phyloP scores from a whole-genome alignment of 805 yeast species.

The Teunomyces funiuensis region DNA sequence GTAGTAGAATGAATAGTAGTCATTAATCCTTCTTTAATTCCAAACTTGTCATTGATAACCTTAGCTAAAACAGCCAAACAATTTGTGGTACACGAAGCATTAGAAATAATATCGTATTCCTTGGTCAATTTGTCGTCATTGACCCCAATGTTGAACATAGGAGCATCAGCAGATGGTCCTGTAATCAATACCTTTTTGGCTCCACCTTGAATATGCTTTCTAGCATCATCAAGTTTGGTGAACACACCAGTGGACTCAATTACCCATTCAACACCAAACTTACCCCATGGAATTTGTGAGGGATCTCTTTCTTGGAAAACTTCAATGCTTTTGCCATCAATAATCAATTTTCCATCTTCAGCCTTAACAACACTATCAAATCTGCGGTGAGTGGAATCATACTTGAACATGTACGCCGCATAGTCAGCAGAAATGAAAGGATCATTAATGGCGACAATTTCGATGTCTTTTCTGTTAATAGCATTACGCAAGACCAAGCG shows the following conservation, averaged over 20 bases:
- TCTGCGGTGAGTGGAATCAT: conserved; percentile 37
- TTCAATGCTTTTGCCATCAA: conserved; percentile 27
- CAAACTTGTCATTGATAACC: conserved; percentile 34
- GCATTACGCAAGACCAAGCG: conserved; percentile 36
- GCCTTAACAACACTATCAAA: conserved; percentile 28
- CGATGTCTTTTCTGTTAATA: conserved; percentile 28
- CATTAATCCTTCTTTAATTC: conserved; percentile 37
- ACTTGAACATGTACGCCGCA: conserved; percentile 38
- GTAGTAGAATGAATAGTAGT: conserved; percentile 37
- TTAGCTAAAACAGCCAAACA: conserved; percentile 39
- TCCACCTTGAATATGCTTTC: conserved; percentile 37
- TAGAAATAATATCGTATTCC: conserved; percentile 30
- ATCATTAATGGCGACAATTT: conserved; percentile 33
- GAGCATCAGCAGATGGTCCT: conserved; percentile 36
- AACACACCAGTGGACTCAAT: conserved; percentile 37
- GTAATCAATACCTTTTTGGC: conserved; percentile 37
- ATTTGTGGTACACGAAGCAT: conserved; percentile 38
- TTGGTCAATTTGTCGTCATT: conserved; percentile 32
- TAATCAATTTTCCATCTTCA: conserved; percentile 22
- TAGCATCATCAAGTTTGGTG: conserved; percentile 35
- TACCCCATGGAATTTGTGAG: conserved; percentile 34
- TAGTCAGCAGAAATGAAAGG: conserved; percentile 36
- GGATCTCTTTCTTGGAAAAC: conserved; percentile 37
- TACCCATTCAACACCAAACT: conserved; percentile 30
- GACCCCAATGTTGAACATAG: conserved; percentile 37